Evolutionary conservation across 352 stramenopile genomes (phyloP).

Genomic region (Pythium coloratum): DNA sequence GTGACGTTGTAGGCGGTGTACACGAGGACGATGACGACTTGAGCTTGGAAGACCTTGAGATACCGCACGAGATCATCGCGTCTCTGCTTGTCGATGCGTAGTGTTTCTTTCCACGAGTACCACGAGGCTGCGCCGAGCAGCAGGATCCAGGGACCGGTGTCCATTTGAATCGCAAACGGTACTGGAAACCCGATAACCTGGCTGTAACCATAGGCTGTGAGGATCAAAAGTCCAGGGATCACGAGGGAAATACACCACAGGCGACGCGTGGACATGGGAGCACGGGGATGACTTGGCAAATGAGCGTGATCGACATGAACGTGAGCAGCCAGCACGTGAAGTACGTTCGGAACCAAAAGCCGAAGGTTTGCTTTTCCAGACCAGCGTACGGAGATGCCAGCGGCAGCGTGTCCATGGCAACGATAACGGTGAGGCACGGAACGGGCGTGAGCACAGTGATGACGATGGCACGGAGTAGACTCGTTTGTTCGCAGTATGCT

Average conservation of each 20-base stretch:
- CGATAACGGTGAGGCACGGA: background rate
- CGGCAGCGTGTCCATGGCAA: conserved; percentile 1
- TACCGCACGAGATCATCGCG: conserved; percentile 8
- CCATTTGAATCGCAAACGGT: conserved; percentile 8
- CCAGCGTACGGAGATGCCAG: background rate
- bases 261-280: background rate
- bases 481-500: background rate
- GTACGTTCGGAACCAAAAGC: background rate
- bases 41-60: conserved; percentile 1
- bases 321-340: background rate
- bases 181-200: conserved; percentile 8
- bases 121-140: background rate
- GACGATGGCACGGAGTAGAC: background rate
- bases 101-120: background rate
- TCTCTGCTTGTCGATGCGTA: background rate
- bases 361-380: background rate
- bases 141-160: background rate
- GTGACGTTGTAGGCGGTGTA: conserved; percentile 9
- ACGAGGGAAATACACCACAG: conserved; percentile 1
- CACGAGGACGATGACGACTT: conserved; percentile 8
- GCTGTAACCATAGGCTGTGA: background rate
- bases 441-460: background rate
- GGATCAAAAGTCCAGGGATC: background rate
- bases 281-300: background rate
- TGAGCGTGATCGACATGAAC: background rate